These are phyloP conservation scores for Penicilliopsis zonata DNA, from an alignment of 495 filamentous ascomycete genomes.

Conservation along the genomic window DNA sequence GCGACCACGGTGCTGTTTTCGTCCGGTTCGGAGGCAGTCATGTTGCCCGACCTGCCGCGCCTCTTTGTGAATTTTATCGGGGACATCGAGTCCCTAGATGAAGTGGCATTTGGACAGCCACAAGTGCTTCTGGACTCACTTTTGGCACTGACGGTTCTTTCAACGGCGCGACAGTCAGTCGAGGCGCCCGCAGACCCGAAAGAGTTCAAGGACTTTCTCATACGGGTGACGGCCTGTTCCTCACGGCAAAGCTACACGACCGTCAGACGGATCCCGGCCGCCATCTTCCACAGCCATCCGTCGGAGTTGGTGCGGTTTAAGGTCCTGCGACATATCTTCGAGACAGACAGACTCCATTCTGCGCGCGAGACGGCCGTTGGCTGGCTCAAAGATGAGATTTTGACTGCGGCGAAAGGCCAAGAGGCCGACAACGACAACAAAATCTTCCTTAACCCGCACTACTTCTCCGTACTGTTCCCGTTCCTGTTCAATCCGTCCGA, in stretches of 20 bases:
- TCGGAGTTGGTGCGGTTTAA: conserved; percentile 54
- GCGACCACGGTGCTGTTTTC: conserved; percentile 26
- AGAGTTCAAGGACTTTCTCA: conserved; percentile 35
- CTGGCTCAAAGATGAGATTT: conserved; percentile 80
- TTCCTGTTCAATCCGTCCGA: conserved; percentile 18
- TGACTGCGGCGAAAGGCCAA: conserved; percentile 28
- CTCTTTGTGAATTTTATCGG: conserved; percentile 51
- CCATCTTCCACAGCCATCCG: conserved; percentile 66
- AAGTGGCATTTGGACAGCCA: conserved; percentile 28
- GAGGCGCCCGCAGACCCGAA: conserved; percentile 12
- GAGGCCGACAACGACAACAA: conserved; percentile 5
- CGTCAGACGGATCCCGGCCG: conserved; percentile 61
- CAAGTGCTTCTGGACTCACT: conserved; percentile 30
- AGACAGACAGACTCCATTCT: conserved; percentile 59
- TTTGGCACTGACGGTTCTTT: conserved; percentile 20
- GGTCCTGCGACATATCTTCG: conserved; percentile 69
- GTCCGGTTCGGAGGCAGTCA: conserved; percentile 17
- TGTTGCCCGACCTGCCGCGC: conserved; percentile 53
- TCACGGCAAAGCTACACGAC: conserved; percentile 54
- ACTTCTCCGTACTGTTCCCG: conserved; percentile 42
- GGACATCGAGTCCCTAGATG: conserved; percentile 26
- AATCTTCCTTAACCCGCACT: conserved; percentile 22
- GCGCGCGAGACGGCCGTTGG: conserved; percentile 71
- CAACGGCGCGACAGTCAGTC: conserved; percentile 14
- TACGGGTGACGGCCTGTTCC: conserved; percentile 55